phyloP scores from a whole-genome alignment of 2,329 filamentous ascomycete genomes.

The Trichoderma guizhouense region DNA sequence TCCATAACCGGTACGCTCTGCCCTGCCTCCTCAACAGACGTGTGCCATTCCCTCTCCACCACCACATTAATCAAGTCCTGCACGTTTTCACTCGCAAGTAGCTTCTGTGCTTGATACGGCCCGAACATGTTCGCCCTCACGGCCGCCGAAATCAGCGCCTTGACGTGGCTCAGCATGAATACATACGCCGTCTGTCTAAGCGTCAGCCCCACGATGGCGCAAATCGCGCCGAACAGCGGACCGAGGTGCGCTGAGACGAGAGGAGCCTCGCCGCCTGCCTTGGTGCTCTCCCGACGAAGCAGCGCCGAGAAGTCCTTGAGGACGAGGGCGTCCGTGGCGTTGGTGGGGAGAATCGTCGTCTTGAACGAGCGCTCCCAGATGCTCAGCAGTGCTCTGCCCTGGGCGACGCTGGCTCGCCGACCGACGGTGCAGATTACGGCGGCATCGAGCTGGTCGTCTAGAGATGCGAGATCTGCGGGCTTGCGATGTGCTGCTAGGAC shows the following conservation, averaged over 20 bases:
- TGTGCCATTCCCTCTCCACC: slow-evolving; percentile 59
- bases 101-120: slow-evolving; percentile 73
- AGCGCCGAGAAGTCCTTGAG: slow-evolving; percentile 37
- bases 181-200: slow-evolving; percentile 66
- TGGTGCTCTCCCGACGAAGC: slow-evolving; percentile 31
- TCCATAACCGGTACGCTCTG: slow-evolving; percentile 77
- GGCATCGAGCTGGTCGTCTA: slow-evolving; percentile 77
- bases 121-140: slow-evolving; percentile 76
- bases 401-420: slow-evolving; percentile 68
- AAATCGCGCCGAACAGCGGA: slow-evolving; percentile 67
- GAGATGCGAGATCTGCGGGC: slow-evolving; percentile 46
- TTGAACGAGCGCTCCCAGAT: slow-evolving; percentile 74
- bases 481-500: slow-evolving; percentile 63
- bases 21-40: slow-evolving; percentile 61
- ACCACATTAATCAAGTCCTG: slow-evolving; percentile 55
- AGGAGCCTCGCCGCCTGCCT: slow-evolving; percentile 28
- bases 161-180: slow-evolving; percentile 72
- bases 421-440: slow-evolving; percentile 76
- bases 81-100: slow-evolving; percentile 61
- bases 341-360: slow-evolving; percentile 28
- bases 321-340: slow-evolving; percentile 26
- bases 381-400: slow-evolving; percentile 69
- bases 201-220: slow-evolving; percentile 57
- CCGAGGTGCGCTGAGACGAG: slow-evolving; percentile 62
- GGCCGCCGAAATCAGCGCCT: slow-evolving; percentile 71